These are phyloP conservation scores for Irpex sp. DNA, from an alignment of 1,284 basidiomycete species.

Conservation along the genomic window DNA sequence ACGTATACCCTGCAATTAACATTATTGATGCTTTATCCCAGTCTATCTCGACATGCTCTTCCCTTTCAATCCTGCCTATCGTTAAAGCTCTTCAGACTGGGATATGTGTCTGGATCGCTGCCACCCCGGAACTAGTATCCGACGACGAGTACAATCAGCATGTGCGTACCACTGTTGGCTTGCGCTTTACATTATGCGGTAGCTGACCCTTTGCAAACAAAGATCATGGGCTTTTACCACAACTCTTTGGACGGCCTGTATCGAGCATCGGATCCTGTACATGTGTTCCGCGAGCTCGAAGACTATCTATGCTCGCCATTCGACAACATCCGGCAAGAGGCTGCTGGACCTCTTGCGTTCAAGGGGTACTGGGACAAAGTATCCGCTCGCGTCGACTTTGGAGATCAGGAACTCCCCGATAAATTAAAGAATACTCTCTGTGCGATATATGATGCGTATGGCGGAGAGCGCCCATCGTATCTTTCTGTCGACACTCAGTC, in stretches of 20 bases:
- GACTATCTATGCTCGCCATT: neutral
- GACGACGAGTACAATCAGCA: neutral
- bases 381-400: neutral
- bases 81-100: neutral
- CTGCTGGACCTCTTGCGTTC: neutral
- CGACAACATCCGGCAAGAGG: neutral
- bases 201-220: neutral
- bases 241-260: neutral
- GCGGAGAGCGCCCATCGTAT: neutral
- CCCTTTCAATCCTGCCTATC: neutral
- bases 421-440: neutral
- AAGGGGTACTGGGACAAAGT: neutral
- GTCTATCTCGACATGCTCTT: neutral
- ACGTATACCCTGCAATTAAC: neutral
- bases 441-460: neutral
- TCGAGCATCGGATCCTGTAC: neutral
- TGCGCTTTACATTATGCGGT: neutral
- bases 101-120: neutral
- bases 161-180: neutral
- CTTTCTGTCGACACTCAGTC: conserved; percentile 1
- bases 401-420: neutral
- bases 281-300: neutral
- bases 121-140: neutral
- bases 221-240: conserved; percentile 3
- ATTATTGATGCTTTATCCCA: neutral